Evolutionary conservation across 2,329 filamentous ascomycete genomes (phyloP).

Genomic region (Colletotrichum eremochloae): DNA sequence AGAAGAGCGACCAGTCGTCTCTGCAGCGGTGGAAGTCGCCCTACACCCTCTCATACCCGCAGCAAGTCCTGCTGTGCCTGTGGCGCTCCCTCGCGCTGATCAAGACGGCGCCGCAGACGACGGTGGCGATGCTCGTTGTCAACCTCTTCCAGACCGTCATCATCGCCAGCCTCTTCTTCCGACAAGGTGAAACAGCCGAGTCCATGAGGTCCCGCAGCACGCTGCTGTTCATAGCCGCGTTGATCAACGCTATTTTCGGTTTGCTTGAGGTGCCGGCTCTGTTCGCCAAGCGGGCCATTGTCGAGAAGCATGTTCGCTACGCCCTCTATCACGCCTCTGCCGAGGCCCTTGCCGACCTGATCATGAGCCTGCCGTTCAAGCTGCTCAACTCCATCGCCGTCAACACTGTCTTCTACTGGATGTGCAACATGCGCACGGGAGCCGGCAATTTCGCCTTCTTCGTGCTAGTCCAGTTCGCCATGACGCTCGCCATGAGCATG

Average conservation of each 20-base stretch:
- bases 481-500: conserved; percentile 72
- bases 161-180: conserved; percentile 75
- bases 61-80: conserved; percentile 44
- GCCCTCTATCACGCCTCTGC: conserved; percentile 51
- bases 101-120: conserved; percentile 43
- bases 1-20: conserved; percentile 29
- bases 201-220: conserved; percentile 66
- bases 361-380: conserved; percentile 60
- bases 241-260: conserved; percentile 61
- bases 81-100: conserved; percentile 43
- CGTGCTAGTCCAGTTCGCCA: conserved; percentile 71
- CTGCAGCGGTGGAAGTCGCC: conserved; percentile 40
- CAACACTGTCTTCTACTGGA: conserved; percentile 54
- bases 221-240: conserved; percentile 51
- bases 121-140: conserved; percentile 45
- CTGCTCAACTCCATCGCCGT: conserved; percentile 67
- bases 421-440: conserved; percentile 48
- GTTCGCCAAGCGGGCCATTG: conserved; percentile 49
- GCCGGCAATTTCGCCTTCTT: conserved; percentile 70
- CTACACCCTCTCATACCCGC: conserved; percentile 44
- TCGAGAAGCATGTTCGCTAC: conserved; percentile 51
- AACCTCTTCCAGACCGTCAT: conserved; percentile 73
- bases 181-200: conserved; percentile 65
- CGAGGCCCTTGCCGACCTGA: conserved; percentile 55
- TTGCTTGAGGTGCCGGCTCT: conserved; percentile 51